phyloP scores from a whole-genome alignment of 2,329 filamentous ascomycete species.

The Fusarium pininemorale region DNA sequence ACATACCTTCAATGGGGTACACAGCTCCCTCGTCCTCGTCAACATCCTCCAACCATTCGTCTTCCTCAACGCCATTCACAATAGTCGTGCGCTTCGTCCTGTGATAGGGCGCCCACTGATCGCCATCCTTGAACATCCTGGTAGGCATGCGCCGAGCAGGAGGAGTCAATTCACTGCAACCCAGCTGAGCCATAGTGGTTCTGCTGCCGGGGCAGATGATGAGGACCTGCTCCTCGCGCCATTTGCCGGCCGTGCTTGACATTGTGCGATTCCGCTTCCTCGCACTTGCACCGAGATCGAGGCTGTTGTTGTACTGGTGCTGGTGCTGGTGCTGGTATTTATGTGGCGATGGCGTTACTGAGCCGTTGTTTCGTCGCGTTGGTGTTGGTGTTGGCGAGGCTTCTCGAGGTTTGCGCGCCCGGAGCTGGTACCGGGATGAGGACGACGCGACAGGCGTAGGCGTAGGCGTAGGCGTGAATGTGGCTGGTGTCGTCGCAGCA shows the following conservation, averaged over 20 bases:
- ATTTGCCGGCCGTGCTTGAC: slow-evolving; percentile 67
- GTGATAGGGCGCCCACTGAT: slow-evolving; percentile 78
- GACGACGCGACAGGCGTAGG: slow-evolving; percentile 22
- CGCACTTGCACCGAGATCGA: background rate
- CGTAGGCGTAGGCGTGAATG: slow-evolving; percentile 34
- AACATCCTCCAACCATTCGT: slow-evolving; percentile 87
- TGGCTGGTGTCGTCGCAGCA: slow-evolving; percentile 18
- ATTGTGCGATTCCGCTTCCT: slow-evolving; percentile 49
- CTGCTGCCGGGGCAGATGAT: slow-evolving; percentile 85
- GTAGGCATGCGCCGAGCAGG: slow-evolving; percentile 87
- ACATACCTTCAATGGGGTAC: slow-evolving; percentile 79
- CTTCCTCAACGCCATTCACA: slow-evolving; percentile 59
- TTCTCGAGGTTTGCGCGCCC: slow-evolving; percentile 38
- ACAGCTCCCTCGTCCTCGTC: slow-evolving; percentile 89
- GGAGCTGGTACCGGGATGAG: slow-evolving; percentile 38
- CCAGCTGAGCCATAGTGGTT: slow-evolving; percentile 90
- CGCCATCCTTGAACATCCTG: slow-evolving; percentile 93
- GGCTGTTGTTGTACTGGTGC: background rate
- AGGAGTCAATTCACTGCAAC: slow-evolving; percentile 89
- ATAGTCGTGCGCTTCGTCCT: slow-evolving; percentile 73
- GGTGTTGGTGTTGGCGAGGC: slow-evolving; percentile 31
- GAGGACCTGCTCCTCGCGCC: slow-evolving; percentile 71
- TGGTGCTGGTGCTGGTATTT: background rate
- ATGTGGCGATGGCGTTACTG: slow-evolving; percentile 13
- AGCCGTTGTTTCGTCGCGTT: slow-evolving; percentile 32